These are phyloP conservation scores for Oryza glumipatula DNA, from an alignment of 176 grass and related monocot genomes.

Conservation along the genomic window DNA sequence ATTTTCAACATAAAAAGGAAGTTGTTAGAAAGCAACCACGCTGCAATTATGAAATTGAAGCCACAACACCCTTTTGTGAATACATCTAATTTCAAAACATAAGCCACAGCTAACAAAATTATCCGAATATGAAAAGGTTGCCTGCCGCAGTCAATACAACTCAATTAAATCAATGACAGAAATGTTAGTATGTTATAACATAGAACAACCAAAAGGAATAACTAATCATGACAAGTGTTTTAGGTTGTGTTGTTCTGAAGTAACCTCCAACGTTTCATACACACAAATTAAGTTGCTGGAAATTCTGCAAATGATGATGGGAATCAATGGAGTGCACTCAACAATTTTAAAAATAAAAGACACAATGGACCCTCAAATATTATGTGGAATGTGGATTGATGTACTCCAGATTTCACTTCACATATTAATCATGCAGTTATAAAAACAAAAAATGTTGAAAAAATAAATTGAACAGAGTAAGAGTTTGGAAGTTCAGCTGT, in stretches of 20 bases:
- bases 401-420: slow-evolving; percentile 9
- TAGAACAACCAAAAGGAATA: slow-evolving; percentile 21
- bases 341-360: neutral
- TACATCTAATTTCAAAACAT: neutral
- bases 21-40: slow-evolving; percentile 12
- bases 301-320: neutral
- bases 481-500: neutral
- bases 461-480: slow-evolving; percentile 6
- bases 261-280: slow-evolving; percentile 6
- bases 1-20: slow-evolving; percentile 13
- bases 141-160: neutral
- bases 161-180: slow-evolving; percentile 11
- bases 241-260: neutral
- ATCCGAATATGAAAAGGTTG: slow-evolving; percentile 34
- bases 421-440: slow-evolving; percentile 12
- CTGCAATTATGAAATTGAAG: neutral
- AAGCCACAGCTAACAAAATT: slow-evolving; percentile 1
- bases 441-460: slow-evolving; percentile 15
- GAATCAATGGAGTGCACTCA: neutral
- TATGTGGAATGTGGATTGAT: neutral
- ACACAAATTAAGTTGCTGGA: slow-evolving; percentile 13
- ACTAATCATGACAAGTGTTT: slow-evolving; percentile 7
- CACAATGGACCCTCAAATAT: slow-evolving; percentile 8
- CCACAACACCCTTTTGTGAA: neutral
- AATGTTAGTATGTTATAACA: slow-evolving; percentile 17